Conservation (phyloP, 2,329 filamentous ascomycete species). For the Claviceps africana region DNA sequence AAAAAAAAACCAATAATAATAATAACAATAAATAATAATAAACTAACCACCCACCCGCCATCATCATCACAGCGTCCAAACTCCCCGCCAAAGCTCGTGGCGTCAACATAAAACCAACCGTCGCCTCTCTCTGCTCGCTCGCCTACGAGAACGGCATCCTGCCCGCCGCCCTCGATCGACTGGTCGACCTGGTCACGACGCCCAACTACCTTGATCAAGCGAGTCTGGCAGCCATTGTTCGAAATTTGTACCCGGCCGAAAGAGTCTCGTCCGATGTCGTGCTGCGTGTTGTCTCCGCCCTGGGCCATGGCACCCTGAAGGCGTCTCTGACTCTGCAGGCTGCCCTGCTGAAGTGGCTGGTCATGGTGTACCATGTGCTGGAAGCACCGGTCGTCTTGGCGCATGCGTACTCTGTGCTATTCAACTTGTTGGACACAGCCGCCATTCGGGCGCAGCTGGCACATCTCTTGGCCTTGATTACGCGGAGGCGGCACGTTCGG, state of each 20-base stretch:
- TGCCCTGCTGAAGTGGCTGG: slow-evolving; percentile 62
- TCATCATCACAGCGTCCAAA: slow-evolving; percentile 34
- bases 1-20: no score
- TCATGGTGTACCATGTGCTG: slow-evolving; percentile 59
- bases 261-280: slow-evolving; percentile 46
- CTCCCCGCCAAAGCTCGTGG: slow-evolving; percentile 52
- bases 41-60: neutral
- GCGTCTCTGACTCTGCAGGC: slow-evolving; percentile 58
- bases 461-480: slow-evolving; percentile 66
- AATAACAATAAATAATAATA: neutral
- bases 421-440: slow-evolving; percentile 70
- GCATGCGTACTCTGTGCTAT: slow-evolving; percentile 60
- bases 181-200: slow-evolving; percentile 53
- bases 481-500: slow-evolving; percentile 67
- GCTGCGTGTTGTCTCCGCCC: slow-evolving; percentile 52
- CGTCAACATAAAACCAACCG: slow-evolving; percentile 45
- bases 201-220: slow-evolving; percentile 63
- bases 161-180: slow-evolving; percentile 40
- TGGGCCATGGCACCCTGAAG: slow-evolving; percentile 68
- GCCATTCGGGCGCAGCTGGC: slow-evolving; percentile 56
- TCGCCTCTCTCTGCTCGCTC: slow-evolving; percentile 47
- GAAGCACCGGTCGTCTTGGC: slow-evolving; percentile 50
- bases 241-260: slow-evolving; percentile 61
- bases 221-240: slow-evolving; percentile 53
- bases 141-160: slow-evolving; percentile 57